phyloP scores from a whole-genome alignment of 1,284 basidiomycete species.

The Ceratobasidium sp. region DNA sequence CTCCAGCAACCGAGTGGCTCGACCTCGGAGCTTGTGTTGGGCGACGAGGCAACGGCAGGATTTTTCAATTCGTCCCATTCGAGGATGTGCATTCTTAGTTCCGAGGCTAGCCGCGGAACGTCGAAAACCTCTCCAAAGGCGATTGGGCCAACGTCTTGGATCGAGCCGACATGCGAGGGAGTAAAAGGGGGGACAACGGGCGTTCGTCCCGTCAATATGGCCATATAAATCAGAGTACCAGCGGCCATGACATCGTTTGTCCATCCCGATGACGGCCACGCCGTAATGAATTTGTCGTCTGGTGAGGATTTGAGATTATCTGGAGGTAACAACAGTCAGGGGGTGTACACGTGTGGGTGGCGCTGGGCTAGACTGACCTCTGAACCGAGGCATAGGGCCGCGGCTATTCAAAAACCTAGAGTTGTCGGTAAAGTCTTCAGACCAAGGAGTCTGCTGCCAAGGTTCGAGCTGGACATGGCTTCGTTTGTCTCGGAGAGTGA shows the following conservation, averaged over 20 bases:
- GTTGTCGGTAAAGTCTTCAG: slow-evolving; percentile 8
- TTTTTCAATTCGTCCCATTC: slow-evolving; percentile 68
- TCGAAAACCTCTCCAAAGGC: slow-evolving; percentile 68
- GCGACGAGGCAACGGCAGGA: slow-evolving; percentile 8
- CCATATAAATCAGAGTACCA: slow-evolving; percentile 78
- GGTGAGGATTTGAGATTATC: slow-evolving; percentile 20
- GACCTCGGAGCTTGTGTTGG: slow-evolving; percentile 48
- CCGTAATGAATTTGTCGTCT: slow-evolving; percentile 34
- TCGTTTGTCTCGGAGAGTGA: neutral
- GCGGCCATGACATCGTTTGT: slow-evolving; percentile 58
- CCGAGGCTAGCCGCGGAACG: slow-evolving; percentile 62
- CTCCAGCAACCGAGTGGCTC: slow-evolving; percentile 80
- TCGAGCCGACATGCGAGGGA: slow-evolving; percentile 72
- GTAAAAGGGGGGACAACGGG: slow-evolving; percentile 74
- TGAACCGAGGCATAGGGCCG: slow-evolving; percentile 17
- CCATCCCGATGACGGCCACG: slow-evolving; percentile 45
- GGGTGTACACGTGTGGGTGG: neutral
- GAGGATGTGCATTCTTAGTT: slow-evolving; percentile 62
- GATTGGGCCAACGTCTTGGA: slow-evolving; percentile 56
- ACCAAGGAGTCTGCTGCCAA: neutral
- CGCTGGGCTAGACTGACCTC: slow-evolving; percentile 5
- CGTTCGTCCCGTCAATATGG: slow-evolving; percentile 68
- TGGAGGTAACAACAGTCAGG: neutral
- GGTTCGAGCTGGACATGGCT: neutral
- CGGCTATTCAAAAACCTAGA: neutral